Base-by-base conservation (phyloP, 768 basidiomycete genomes). In the Boletus sp. region DNA sequence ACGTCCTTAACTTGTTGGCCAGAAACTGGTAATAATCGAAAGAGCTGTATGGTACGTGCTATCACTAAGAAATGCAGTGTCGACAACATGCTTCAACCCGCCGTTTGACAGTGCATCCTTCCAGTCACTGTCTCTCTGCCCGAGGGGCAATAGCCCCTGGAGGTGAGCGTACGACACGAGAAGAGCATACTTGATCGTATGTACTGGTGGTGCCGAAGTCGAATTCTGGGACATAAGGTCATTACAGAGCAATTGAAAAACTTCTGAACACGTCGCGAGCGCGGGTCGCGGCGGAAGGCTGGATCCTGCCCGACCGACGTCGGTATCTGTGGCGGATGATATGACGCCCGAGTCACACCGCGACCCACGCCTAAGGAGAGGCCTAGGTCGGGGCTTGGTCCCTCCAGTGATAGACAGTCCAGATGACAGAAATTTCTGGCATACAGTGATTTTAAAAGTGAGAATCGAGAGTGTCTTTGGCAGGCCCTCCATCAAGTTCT, bases 361-460 rank as follows among this genome's bases (percentile, higher is more conserved):
- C 14, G 58, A 29, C 35, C 58, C 67, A 48, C 56, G 66, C 42
- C 60, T 68, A 25, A 59, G 64, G 44, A 72, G 71, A n/a, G 74
- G 71, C 35, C 69, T 68, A 7, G 73, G 72, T 43, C 74, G 68
- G 33, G 62, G 64, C 27, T 64, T 60, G 38, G 57, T 50, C 4
- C 50, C 50, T 4, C 46, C 62, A 19, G 50, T 27, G 32, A 38
- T 50, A 21, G 62, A 59, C 8, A 59, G 46, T 9, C 61, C 58
- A 43, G 67, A 69, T 9, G 64, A 66, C 38, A 77, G 59, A 43
- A 74, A 69, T 59, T 70, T 75, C 42, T 74, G 74, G 58, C 78
- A 81, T 14, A 80, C 58, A 0, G 68, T 59, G 5, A 80, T 53
- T 63, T 79, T 80, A 50, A 81, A 80, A 23, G 62, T 63, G 45